Conservation (phyloP, 805 yeast species). For the Kluyveromyces lactis region DNA sequence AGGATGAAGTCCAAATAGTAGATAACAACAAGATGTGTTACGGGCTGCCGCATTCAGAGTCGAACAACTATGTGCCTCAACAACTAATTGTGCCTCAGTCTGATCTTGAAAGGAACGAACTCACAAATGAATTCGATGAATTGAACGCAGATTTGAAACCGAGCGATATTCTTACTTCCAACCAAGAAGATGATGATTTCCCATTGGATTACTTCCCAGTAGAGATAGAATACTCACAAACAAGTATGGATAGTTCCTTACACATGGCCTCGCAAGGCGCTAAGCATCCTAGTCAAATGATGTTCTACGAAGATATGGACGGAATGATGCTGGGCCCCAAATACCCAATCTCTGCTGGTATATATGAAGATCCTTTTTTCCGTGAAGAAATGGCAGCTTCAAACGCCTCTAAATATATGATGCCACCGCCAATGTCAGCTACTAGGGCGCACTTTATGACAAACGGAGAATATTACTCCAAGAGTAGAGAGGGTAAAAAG, state of each 20-base stretch:
- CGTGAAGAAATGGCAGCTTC: constrained; percentile 6
- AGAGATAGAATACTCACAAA: constrained; percentile 29
- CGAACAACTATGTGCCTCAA: constrained; percentile 11
- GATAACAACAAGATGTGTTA: not conserved
- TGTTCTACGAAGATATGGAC: constrained; percentile 8
- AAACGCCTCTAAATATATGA: constrained; percentile 1
- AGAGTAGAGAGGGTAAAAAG: constrained; percentile 1
- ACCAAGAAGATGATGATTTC: constrained; percentile 50
- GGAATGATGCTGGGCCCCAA: constrained; percentile 4
- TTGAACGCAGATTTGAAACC: constrained; percentile 5
- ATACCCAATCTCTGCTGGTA: constrained; percentile 8
- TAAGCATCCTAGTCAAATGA: constrained; percentile 1
- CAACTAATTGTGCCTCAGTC: constrained; percentile 13
- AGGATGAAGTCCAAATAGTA: not conserved
- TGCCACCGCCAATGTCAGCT: constrained; percentile 16
- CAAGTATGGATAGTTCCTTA: constrained; percentile 4
- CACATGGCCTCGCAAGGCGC: not conserved
- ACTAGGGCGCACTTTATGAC: constrained; percentile 18
- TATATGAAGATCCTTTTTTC: constrained; percentile 8
- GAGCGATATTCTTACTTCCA: constrained; percentile 3
- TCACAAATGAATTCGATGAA: constrained; percentile 3
- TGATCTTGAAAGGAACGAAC: constrained; percentile 8
- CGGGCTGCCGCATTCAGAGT: not conserved
- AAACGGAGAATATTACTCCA: constrained; percentile 17
- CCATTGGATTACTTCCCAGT: constrained; percentile 61